Evolutionary conservation across 306 rosid species (phyloP), one percentile per base, ranked within the genome.

Genomic region (Dalbergia oliveri): DNA sequence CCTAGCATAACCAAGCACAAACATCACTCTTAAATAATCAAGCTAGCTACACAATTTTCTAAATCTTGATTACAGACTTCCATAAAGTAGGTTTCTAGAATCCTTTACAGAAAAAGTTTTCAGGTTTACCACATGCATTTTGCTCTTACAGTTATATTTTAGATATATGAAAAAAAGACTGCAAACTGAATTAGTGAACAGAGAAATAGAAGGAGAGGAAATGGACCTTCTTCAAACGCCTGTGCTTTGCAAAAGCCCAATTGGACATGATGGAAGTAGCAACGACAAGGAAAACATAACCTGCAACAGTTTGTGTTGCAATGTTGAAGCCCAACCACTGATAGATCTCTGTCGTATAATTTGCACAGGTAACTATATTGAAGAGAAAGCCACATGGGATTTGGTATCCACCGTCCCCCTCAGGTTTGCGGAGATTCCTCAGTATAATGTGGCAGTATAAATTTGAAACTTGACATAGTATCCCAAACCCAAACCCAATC

Each of bases 291-390:
- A 96, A 96, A 49, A 88, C 7, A 58, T 88, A 91, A n/a, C 99
- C 97, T 11, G 99, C 99, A 19, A 91, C 66, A 23, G 99, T 91
- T 85, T 93, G 99, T 3, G 99, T 93, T 8, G 98, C 98, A 69
- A 96, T 79, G 83, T 95, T 96, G 90, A 96, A 96, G 8, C 99
- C 99, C 81, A 96, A 49, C 99, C 99, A 96, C 87, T 96, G 99
- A 83, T 96, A 96, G 69, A 96, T 96, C 87, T 96, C 99, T 0
- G 98, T 96, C 9, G 99, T 91, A 65, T 96, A 96, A 80, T 96
- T 96, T 49, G 99, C 99, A 79, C 99, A 96, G 11, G 98, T 96
- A 78, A 93, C 98, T 51, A 96, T 86, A 60, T 90, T 93, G 92
- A 96, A 96, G 69, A 96, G 89, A 86, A 93, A 96, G 47, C 99